A percentile compares a stretch with the other conserved stretches of the same genome.
phyloP scores from a whole-genome alignment of 805 yeast species.

The Nakazawaea ishiwadae region DNA sequence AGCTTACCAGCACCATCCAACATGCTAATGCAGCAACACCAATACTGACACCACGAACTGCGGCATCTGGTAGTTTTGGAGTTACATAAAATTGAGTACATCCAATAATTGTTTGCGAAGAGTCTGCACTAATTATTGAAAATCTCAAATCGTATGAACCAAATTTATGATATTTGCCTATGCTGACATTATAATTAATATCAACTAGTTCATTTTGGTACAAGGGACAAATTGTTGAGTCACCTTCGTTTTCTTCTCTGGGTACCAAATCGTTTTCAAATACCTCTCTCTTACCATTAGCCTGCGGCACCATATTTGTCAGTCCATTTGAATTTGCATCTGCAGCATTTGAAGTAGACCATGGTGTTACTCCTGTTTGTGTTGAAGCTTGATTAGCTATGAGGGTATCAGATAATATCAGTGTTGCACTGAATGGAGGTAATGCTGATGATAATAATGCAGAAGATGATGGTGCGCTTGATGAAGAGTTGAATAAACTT shows the following conservation, averaged over 20 bases:
- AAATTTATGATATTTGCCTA: constrained; percentile 25
- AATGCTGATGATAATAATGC: neutral
- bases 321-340: neutral
- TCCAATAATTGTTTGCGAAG: constrained; percentile 32
- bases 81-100: constrained; percentile 46
- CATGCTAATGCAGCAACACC: constrained; percentile 36
- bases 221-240: constrained; percentile 26
- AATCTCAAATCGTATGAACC: constrained; percentile 43
- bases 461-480: neutral
- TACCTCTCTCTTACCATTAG: neutral
- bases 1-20: constrained; percentile 29
- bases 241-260: neutral
- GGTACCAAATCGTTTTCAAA: neutral
- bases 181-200: constrained; percentile 20
- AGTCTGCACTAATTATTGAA: constrained; percentile 36
- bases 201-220: constrained; percentile 19
- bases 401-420: neutral
- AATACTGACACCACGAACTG: constrained; percentile 33
- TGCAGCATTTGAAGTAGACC: no score
- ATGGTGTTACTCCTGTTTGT: no score
- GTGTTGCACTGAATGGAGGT: neutral
- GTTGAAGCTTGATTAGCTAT: no score
- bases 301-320: neutral
- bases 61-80: constrained; percentile 36
- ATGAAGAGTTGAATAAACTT: neutral